Percentiles rank a stretch among this genome's conserved stretches.
These are phyloP conservation scores for Multifurca ochricompacta DNA, from an alignment of 768 basidiomycete genomes.

Conservation along the genomic window DNA sequence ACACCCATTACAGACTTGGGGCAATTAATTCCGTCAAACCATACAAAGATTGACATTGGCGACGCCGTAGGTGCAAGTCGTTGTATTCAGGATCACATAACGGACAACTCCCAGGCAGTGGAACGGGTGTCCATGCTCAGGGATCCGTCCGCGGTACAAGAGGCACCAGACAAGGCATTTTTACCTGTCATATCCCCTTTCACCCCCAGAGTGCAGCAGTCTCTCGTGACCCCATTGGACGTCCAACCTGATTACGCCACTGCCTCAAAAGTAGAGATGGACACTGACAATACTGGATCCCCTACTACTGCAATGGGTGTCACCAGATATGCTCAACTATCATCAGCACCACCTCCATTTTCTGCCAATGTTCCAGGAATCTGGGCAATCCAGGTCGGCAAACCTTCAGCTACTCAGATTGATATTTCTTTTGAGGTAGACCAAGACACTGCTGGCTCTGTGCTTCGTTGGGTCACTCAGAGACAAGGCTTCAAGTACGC, in stretches of 20 bases:
- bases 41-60: background rate
- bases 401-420: conserved; percentile 3
- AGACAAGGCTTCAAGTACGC: conserved; percentile 13
- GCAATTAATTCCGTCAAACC: background rate
- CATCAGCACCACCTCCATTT: background rate
- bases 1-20: background rate
- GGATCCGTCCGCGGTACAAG: background rate
- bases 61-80: background rate
- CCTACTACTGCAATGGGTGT: background rate
- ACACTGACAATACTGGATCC: background rate
- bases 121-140: background rate
- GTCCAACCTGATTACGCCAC: background rate
- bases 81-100: background rate
- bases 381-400: conserved; percentile 16
- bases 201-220: background rate
- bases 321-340: background rate
- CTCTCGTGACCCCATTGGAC: background rate
- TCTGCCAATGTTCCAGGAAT: conserved; percentile 8
- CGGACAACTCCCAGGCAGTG: background rate
- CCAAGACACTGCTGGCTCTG: conserved; percentile 3
- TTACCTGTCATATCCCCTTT: background rate
- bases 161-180: background rate
- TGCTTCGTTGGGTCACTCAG: conserved; percentile 13
- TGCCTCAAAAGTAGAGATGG: background rate
- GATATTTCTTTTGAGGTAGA: conserved; percentile 12